Conservation (phyloP, 306 rosid species). For the Herpetospermum pedunculosum region DNA sequence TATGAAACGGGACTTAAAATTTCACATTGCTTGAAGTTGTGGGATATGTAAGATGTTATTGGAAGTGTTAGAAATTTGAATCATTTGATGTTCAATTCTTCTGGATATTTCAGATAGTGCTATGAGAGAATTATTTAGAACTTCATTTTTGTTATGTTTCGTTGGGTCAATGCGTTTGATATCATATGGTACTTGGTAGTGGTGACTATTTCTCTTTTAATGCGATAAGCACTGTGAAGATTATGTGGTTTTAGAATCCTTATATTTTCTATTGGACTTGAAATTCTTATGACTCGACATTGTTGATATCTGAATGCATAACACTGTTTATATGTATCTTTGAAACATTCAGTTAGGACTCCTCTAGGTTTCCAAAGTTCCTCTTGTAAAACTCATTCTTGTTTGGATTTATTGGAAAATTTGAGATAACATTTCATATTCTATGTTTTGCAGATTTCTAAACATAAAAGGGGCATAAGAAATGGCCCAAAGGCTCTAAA, state of each 20-base stretch:
- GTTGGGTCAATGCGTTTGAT: not conserved
- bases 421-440: not conserved
- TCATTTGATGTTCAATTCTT: not conserved
- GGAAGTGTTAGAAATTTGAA: not conserved
- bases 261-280: not conserved
- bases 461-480: conserved; percentile 54
- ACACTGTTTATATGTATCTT: not conserved
- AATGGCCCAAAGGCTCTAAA: conserved; percentile 82
- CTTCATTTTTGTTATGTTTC: not conserved
- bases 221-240: not conserved
- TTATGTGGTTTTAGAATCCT: not conserved
- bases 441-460: conserved; percentile 18
- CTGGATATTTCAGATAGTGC: not conserved
- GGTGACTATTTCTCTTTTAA: not conserved
- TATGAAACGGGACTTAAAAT: no score
- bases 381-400: not conserved
- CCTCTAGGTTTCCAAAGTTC: not conserved
- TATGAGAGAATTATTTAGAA: not conserved
- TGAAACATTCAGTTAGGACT: not conserved
- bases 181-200: not conserved
- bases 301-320: not conserved
- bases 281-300: not conserved
- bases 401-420: not conserved
- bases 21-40: not conserved
- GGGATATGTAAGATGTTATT: not conserved